phyloP scores from a whole-genome alignment of 2,329 filamentous ascomycete genomes.

The Cladorrhinum sp. region DNA sequence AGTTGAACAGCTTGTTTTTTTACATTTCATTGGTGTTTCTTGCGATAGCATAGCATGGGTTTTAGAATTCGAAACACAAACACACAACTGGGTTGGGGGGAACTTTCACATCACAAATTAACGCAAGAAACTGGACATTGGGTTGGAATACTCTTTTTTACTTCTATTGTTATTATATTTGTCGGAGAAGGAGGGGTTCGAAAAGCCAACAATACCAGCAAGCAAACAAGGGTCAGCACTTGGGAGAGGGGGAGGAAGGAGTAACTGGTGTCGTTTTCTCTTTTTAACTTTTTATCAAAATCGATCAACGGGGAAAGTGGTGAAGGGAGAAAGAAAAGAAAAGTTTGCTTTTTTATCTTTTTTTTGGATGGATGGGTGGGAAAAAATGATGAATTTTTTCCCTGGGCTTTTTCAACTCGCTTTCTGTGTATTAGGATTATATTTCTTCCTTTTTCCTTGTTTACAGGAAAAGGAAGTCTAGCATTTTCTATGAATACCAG shows the following conservation, averaged over 20 bases:
- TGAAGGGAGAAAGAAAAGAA: constrained; percentile 1
- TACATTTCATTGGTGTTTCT: constrained; percentile 1
- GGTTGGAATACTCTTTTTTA: constrained; percentile 26
- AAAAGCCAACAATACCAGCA: constrained; percentile 3
- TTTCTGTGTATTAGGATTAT: constrained; percentile 60
- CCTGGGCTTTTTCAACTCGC: constrained; percentile 48
- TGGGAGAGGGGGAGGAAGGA: constrained; percentile 20
- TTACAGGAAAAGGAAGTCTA: constrained; percentile 13
- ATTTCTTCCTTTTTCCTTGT: constrained; percentile 29
- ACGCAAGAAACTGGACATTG: constrained; percentile 26
- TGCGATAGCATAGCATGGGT: constrained; percentile 22
- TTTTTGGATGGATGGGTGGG: constrained; percentile 26
- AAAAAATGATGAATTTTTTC: constrained; percentile 24
- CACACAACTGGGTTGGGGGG: constrained; percentile 19
- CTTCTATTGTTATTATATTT: constrained; percentile 26
- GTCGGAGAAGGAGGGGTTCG: neutral
- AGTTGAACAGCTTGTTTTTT: constrained; percentile 7
- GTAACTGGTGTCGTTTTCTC: constrained; percentile 26
- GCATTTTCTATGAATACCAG: constrained; percentile 51
- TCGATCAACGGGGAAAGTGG: constrained; percentile 15
- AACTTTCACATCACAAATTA: constrained; percentile 13
- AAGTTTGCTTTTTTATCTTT: constrained; percentile 1
- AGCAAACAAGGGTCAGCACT: constrained; percentile 14
- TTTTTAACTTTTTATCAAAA: constrained; percentile 26
- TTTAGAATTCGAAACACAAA: constrained; percentile 27